These are phyloP conservation scores for Dactylella cylindrospora DNA, from an alignment of 2,329 filamentous ascomycete species.

Conservation along the genomic window DNA sequence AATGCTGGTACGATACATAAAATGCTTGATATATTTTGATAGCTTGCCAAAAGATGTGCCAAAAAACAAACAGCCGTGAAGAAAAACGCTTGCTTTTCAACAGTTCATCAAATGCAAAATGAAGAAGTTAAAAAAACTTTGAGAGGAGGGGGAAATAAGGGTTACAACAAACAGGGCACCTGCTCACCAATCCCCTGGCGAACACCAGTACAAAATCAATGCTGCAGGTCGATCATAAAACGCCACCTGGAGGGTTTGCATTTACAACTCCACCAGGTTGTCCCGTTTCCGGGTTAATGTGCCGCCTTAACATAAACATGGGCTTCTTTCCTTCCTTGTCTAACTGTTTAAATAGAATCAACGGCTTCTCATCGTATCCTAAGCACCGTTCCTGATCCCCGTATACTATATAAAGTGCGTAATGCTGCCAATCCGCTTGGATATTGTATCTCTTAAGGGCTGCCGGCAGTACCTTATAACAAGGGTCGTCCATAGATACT, in stretches of 20 bases:
- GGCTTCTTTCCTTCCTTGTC: conserved; percentile 97
- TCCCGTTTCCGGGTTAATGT: conserved; percentile 44
- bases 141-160: no score
- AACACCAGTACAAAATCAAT: no score
- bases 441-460: conserved; percentile 98
- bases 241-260: conserved; percentile 35
- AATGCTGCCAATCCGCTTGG: conserved; percentile 95
- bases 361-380: conserved; percentile 84
- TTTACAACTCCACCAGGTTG: conserved; percentile 36
- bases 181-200: no score
- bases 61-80: no score
- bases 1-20: no score
- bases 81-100: conserved; percentile 42
- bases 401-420: conserved; percentile 96
- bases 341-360: conserved; percentile 95
- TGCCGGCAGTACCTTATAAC: conserved; percentile 92
- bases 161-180: no score
- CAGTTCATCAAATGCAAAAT: conserved; percentile 33
- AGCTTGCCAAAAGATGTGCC: no score
- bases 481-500: conserved; percentile 96
- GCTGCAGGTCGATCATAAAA: no score
- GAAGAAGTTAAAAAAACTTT: conserved; percentile 6
- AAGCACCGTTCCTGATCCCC: conserved; percentile 97
- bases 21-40: no score
- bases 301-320: conserved; percentile 94